Evolutionary conservation across 768 basidiomycete species (phyloP).

Genomic region (Gymnopilus junonius): DNA sequence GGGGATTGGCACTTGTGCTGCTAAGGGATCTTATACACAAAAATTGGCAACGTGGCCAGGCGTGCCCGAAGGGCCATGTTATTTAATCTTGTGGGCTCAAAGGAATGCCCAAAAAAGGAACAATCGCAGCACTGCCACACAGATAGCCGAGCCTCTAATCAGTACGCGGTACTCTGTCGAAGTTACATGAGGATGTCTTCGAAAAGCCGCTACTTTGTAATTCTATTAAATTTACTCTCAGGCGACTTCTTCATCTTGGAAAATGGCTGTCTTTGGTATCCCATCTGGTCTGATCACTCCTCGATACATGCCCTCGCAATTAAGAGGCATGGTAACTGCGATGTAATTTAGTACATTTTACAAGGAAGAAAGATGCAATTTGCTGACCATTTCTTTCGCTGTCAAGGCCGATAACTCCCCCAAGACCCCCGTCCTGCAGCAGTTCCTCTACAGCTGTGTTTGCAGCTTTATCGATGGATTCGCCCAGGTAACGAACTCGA

Average conservation of each 20-base stretch:
- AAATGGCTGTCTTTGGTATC: constrained; percentile 74
- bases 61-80: no score
- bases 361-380: background rate
- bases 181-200: background rate
- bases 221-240: background rate
- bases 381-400: constrained; percentile 65
- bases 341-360: background rate
- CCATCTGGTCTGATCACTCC: constrained; percentile 76
- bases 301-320: constrained; percentile 83
- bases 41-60: no score
- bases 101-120: constrained; percentile 5
- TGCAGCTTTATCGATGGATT: constrained; percentile 62
- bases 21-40: no score
- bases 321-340: constrained; percentile 75
- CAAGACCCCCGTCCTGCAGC: constrained; percentile 59
- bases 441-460: constrained; percentile 62
- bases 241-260: constrained; percentile 59
- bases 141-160: background rate
- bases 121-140: background rate
- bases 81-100: no score
- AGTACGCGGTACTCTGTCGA: background rate
- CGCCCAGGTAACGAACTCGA: constrained; percentile 62
- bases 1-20: no score
- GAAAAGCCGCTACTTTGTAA: background rate
- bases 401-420: constrained; percentile 80